Evolutionary conservation across 805 yeast genomes (phyloP), one percentile per base, ranked within the genome.

Genomic region (Candida stauntonica): DNA sequence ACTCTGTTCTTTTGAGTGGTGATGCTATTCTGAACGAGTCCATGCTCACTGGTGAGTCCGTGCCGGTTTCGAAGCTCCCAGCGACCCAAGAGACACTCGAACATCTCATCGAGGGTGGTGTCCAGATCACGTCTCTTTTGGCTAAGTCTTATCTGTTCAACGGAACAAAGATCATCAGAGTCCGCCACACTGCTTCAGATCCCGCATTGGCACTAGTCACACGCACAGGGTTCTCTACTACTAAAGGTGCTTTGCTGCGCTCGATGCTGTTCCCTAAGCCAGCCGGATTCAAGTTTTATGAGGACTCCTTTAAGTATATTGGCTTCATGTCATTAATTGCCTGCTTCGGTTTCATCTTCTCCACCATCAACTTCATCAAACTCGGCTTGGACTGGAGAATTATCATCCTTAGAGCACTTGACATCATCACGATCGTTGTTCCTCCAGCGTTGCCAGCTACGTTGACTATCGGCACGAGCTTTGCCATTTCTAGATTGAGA

Each of bases 381-480:
- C 63, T 93, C 44, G 93, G 94, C 0, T 61, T 93, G 27, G 79
- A 82, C 5, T 73, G 73, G 45, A 69, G 69, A 33, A 62, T 82
- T 26, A 91, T 93, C 68, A 70, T 89, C 5, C 66, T 93, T 39
- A 74, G 99, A 50, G 98, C 98, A 0, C 67, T 93, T 39, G 99
- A 93, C 63, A 76, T 93, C 36, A 82, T 93, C 38, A 93, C 99
- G 0, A 88, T 93, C 58, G 99, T 93, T 6, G 96, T 93, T 1
- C 99, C 99, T 1, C 99, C 99, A 1, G 99, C 99, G 0, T 70
- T 93, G 31, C 99, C 99, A 0, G 99, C 99, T 0, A 93, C 99
- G 0, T 66, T 93, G 44, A 88, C 99, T 0, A 91, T 93, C 43
- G 99, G 99, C 15, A 89, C 97, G 0, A 86, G 91, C 48, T 89